These are phyloP conservation scores for Corylus heterophylla DNA, from an alignment of 306 rosid genomes.

Conservation along the genomic window DNA sequence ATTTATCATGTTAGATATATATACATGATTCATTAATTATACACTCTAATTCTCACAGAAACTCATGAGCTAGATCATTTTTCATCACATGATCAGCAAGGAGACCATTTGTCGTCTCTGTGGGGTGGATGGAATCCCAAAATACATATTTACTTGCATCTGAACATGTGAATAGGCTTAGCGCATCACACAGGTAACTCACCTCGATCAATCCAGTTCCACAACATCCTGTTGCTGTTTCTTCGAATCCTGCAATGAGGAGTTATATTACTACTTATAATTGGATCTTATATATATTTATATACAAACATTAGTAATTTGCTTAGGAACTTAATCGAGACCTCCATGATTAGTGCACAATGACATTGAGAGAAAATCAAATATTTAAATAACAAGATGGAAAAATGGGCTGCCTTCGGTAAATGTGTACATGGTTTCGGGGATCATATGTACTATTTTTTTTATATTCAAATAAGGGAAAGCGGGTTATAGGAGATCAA, in stretches of 20 bases:
- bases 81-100: conserved; percentile 41
- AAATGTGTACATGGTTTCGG: neutral
- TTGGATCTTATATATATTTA: neutral
- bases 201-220: conserved; percentile 49
- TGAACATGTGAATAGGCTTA: conserved; percentile 47
- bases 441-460: neutral
- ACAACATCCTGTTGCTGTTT: conserved; percentile 45
- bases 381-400: neutral
- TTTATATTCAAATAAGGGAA: no score
- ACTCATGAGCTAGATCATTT: conserved; percentile 29
- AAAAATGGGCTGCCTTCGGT: neutral
- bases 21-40: neutral
- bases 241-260: conserved; percentile 42
- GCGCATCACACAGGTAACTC: conserved; percentile 41
- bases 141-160: conserved; percentile 57
- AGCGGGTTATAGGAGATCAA: no score
- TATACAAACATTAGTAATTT: neutral
- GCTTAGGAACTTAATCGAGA: neutral
- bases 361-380: neutral
- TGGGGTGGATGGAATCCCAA: conserved; percentile 65
- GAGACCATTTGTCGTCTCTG: conserved; percentile 50
- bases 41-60: conserved; percentile 22
- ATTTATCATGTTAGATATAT: neutral
- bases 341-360: neutral
- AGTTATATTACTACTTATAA: neutral